phyloP scores from a whole-genome alignment of 2,329 filamentous ascomycete genomes.

The Podosphaera xanthii region DNA sequence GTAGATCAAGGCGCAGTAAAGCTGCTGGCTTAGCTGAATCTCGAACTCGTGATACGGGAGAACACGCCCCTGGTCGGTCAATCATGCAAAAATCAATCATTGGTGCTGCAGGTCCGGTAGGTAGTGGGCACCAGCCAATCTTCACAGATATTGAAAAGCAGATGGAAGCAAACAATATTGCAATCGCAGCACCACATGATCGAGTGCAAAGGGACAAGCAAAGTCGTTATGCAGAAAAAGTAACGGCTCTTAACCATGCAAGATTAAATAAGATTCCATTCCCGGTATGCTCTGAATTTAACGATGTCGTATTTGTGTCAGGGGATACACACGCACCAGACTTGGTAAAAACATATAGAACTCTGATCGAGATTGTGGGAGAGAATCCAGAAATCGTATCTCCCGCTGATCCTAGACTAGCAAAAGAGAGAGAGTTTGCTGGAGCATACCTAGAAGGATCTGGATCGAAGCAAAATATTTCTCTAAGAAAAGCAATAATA shows the following conservation, averaged over 20 bases:
- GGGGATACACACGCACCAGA: slow-evolving; percentile 50
- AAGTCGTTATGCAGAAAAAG: slow-evolving; percentile 52
- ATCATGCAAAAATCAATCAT: slow-evolving; percentile 67
- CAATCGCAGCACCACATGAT: slow-evolving; percentile 36
- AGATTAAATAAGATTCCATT: slow-evolving; percentile 44
- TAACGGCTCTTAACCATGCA: slow-evolving; percentile 55
- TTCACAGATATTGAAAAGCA: slow-evolving; percentile 47
- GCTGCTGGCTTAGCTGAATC: slow-evolving; percentile 17
- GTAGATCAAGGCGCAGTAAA: slow-evolving; percentile 32
- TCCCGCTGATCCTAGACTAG: slow-evolving; percentile 35
- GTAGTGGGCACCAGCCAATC: slow-evolving; percentile 31
- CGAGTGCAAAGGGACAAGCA: slow-evolving; percentile 69
- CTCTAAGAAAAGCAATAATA: slow-evolving; percentile 58
- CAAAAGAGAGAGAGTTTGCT: slow-evolving; percentile 56
- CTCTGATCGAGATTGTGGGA: slow-evolving; percentile 54
- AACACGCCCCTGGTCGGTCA: slow-evolving; percentile 44
- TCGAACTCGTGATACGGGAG: slow-evolving; percentile 14
- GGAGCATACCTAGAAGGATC: slow-evolving; percentile 49
- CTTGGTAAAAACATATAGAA: slow-evolving; percentile 61
- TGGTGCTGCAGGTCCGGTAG: slow-evolving; percentile 49
- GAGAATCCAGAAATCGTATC: slow-evolving; percentile 42
- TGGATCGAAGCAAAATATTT: slow-evolving; percentile 38
- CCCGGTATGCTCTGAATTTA: slow-evolving; percentile 55
- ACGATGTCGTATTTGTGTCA: slow-evolving; percentile 46
- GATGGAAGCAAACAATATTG: slow-evolving; percentile 25